Conservation (phyloP, 805 yeast species). For the Ascoidea tarda region DNA sequence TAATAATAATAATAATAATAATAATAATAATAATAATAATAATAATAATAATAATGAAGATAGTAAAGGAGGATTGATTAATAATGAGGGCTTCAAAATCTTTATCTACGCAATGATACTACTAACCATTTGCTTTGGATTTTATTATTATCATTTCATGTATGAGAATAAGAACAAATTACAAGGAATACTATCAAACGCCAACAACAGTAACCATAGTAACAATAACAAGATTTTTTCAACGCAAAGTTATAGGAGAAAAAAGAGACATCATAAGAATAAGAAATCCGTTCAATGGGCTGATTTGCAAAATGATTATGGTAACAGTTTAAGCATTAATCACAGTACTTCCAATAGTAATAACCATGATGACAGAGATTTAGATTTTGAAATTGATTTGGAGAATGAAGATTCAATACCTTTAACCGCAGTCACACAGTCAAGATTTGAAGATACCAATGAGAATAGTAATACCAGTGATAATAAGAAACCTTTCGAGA, state of each 20-base stretch:
- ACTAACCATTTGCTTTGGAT: constrained; percentile 4
- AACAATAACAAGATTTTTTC: not conserved
- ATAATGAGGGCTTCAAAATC: constrained; percentile 1
- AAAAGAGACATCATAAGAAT: not conserved
- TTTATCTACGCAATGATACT: constrained; percentile 5
- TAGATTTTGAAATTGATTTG: not conserved
- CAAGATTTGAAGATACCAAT: not conserved
- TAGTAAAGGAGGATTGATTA: not conserved
- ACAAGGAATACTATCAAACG: too few species aligned
- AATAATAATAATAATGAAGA: not conserved
- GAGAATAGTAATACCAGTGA: too few species aligned
- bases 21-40: not conserved
- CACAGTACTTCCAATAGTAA: not conserved
- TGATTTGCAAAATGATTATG: constrained; percentile 4
- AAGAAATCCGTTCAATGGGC: constrained; percentile 12
- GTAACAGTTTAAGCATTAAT: not conserved
- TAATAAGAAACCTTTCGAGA: not conserved
- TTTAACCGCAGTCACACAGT: not conserved
- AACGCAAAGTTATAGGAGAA: not conserved
- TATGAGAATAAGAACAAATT: too few species aligned
- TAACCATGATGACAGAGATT: not conserved
- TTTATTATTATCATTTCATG: constrained; percentile 8
- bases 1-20: not conserved
- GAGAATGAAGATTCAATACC: not conserved
- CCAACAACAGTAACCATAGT: too few species aligned